phyloP scores from a whole-genome alignment of 1,284 basidiomycete genomes.

The Malassezia vespertilionis region DNA sequence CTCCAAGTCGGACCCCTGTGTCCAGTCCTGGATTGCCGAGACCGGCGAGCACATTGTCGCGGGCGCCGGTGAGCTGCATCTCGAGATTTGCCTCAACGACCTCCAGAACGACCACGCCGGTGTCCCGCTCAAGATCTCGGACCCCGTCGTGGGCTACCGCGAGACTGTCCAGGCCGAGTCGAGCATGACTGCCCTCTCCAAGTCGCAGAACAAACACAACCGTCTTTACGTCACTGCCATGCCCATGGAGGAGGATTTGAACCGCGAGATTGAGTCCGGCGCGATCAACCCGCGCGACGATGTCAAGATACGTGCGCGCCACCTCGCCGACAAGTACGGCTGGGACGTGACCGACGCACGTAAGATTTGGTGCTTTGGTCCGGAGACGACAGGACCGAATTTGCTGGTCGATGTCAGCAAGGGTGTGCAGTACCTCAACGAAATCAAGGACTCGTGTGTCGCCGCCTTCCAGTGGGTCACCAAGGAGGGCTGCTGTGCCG shows the following conservation, averaged over 20 bases:
- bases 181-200: constrained; percentile 88
- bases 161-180: constrained; percentile 97
- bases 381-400: constrained; percentile 94
- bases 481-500: constrained; percentile 69
- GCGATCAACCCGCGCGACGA: constrained; percentile 84
- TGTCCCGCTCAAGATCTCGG: constrained; percentile 96
- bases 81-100: constrained; percentile 99
- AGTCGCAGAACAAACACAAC: constrained; percentile 99
- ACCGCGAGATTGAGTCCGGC: constrained; percentile 81
- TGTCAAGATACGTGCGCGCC: constrained; percentile 89
- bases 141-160: constrained; percentile 95
- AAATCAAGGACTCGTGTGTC: constrained; percentile 99
- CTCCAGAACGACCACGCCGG: constrained; percentile 98
- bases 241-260: constrained; percentile 87
- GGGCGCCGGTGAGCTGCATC: constrained; percentile 96
- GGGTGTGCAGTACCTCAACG: constrained; percentile 65
- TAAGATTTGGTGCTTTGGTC: constrained; percentile 99
- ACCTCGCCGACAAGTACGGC: constrained; percentile 88
- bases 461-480: constrained; percentile 99
- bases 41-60: constrained; percentile 98
- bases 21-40: constrained; percentile 86
- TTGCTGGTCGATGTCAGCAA: constrained; percentile 95
- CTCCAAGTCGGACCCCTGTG: constrained; percentile 98
- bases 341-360: constrained; percentile 99
- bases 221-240: constrained; percentile 86